These are phyloP conservation scores for Corniculantispora saksenae DNA, from an alignment of 2,329 filamentous ascomycete species.

Conservation along the genomic window DNA sequence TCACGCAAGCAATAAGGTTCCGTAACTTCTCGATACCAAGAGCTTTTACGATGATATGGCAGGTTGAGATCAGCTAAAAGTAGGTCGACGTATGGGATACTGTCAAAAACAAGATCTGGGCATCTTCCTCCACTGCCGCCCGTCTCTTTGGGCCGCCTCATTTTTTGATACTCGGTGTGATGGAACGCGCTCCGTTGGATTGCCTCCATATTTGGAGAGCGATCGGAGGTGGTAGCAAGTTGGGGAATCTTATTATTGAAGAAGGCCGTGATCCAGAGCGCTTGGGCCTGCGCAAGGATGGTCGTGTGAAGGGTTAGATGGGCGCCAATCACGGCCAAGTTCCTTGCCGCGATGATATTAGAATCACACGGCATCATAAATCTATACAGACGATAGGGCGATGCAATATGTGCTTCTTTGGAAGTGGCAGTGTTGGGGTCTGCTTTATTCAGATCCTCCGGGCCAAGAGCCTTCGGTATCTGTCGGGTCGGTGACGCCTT, in stretches of 20 bases:
- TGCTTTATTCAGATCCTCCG: too few relatives aligned
- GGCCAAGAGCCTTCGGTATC: slow-evolving; percentile 24
- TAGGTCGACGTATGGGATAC: slow-evolving; percentile 51
- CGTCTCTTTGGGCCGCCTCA: slow-evolving; percentile 39
- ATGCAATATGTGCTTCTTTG: too few relatives aligned
- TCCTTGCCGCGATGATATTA: slow-evolving; percentile 23
- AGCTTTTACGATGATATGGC: slow-evolving; percentile 22
- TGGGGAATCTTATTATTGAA: slow-evolving; percentile 50
- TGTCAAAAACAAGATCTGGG: slow-evolving; percentile 63
- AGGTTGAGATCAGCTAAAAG: slow-evolving; percentile 25
- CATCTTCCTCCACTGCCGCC: slow-evolving; percentile 47
- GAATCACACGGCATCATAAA: slow-evolving; percentile 33
- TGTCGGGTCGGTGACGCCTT: slow-evolving; percentile 26
- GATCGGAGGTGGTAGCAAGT: slow-evolving; percentile 26
- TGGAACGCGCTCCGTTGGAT: slow-evolving; percentile 47
- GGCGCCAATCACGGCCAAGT: slow-evolving; percentile 37
- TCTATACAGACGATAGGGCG: slow-evolving; percentile 30
- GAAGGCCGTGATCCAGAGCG: slow-evolving; percentile 60
- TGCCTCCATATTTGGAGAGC: too few relatives aligned
- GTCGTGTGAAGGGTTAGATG: slow-evolving; percentile 35
- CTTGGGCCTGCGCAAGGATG: slow-evolving; percentile 39
- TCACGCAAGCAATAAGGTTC: slow-evolving; percentile 24
- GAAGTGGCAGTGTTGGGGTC: too few relatives aligned
- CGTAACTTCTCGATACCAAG: slow-evolving; percentile 21
- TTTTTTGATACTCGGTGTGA: slow-evolving; percentile 54